A percentile compares a stretch with the other conserved stretches of the same genome.
Evolutionary conservation across 2,329 filamentous ascomycete species (phyloP).

Genomic region (Ceratocystis lukuohia): DNA sequence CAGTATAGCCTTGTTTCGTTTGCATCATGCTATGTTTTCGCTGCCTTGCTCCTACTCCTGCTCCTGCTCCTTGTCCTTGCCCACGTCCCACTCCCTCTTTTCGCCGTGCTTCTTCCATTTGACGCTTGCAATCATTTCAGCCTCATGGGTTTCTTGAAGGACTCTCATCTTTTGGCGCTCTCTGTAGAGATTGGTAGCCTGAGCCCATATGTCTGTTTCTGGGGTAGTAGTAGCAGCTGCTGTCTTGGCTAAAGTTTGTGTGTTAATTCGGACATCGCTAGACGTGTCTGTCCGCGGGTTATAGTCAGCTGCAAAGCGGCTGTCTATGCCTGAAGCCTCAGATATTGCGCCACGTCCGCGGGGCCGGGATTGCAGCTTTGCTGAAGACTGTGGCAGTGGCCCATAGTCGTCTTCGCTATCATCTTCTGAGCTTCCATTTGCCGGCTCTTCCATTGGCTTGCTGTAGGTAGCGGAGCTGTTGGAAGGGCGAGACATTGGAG

Average conservation of each 20-base stretch:
- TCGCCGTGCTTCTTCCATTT: slow-evolving; percentile 60
- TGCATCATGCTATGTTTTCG: background rate
- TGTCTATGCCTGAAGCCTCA: slow-evolving; percentile 56
- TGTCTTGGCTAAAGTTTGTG: background rate
- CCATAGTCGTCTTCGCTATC: slow-evolving; percentile 14
- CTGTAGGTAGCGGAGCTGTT: background rate
- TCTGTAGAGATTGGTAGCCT: slow-evolving; percentile 61
- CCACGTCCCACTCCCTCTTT: slow-evolving; percentile 46
- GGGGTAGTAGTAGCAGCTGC: background rate
- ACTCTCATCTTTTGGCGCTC: slow-evolving; percentile 50
- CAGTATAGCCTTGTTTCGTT: background rate
- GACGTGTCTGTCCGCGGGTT: slow-evolving; percentile 39
- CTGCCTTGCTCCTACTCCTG: background rate
- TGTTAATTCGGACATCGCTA: background rate
- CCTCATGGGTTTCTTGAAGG: slow-evolving; percentile 39
- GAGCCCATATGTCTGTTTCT: slow-evolving; percentile 55
- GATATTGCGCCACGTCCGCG: slow-evolving; percentile 58
- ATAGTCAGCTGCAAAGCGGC: slow-evolving; percentile 59
- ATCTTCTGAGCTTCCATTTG: background rate
- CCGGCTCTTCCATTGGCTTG: background rate
- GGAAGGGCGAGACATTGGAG: background rate
- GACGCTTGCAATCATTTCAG: slow-evolving; percentile 42
- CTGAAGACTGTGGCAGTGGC: background rate
- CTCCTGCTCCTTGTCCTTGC: slow-evolving; percentile 30
- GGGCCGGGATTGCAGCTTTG: slow-evolving; percentile 28